Evolutionary conservation across 2,329 filamentous ascomycete genomes (phyloP).

Genomic region (Paecilomyces variotii): DNA sequence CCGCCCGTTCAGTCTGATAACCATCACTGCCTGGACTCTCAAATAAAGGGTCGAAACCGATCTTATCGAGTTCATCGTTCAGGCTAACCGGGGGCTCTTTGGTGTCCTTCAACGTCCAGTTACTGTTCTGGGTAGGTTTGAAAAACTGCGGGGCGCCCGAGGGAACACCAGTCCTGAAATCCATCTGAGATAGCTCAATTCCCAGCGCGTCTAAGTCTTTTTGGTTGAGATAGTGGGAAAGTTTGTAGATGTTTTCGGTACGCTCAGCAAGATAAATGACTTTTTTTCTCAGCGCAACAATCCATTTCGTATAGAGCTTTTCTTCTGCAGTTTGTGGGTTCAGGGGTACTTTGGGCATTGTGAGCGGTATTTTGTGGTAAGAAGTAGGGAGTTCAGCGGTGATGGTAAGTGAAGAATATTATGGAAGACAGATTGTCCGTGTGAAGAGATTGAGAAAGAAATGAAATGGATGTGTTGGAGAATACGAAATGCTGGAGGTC

Average conservation of each 20-base stretch:
- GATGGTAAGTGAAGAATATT: not conserved
- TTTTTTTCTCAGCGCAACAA: not conserved
- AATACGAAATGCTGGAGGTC: not conserved
- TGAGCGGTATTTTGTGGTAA: not conserved
- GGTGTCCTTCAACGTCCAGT: not conserved
- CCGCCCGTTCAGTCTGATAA: not conserved
- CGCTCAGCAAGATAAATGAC: not conserved
- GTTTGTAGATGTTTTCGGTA: not conserved
- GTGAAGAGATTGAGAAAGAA: not conserved
- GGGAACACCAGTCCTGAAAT: not conserved
- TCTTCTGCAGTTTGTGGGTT: not conserved
- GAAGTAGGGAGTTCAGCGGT: not conserved
- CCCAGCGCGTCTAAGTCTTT: not conserved
- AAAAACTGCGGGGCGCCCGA: not conserved
- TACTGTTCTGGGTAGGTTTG: not conserved
- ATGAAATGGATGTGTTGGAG: not conserved
- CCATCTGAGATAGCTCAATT: not conserved
- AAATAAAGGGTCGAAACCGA: not conserved
- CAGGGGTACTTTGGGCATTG: not conserved
- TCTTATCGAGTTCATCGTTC: not conserved
- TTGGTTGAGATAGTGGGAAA: not conserved
- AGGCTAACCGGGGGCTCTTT: not conserved
- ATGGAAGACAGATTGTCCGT: too few relatives aligned
- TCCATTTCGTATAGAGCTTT: not conserved
- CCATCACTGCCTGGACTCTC: not conserved